Conservation (phyloP, 495 filamentous ascomycete genomes). For the Podospora bellae-mahoneyi region DNA sequence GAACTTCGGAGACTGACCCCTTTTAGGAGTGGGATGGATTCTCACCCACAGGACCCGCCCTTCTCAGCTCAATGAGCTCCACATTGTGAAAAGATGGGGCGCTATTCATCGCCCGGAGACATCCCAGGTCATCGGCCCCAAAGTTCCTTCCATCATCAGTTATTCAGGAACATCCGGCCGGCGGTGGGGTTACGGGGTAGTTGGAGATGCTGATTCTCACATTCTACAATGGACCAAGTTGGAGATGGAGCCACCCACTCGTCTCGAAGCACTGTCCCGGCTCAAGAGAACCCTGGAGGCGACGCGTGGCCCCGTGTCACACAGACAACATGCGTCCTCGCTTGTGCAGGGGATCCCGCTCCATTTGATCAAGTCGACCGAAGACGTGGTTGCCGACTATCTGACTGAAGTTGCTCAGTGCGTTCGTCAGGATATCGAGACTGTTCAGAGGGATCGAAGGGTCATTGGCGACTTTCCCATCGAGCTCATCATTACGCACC, state of each 20-base stretch:
- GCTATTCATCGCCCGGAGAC: not conserved
- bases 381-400: slow-evolving; percentile 1
- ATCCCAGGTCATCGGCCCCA: not conserved
- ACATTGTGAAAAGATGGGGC: not conserved
- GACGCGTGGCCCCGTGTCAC: not conserved
- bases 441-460: not conserved
- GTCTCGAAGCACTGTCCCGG: not conserved
- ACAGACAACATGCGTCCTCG: not conserved
- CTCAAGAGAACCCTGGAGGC: slow-evolving; percentile 3
- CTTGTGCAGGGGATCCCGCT: slow-evolving; percentile 4
- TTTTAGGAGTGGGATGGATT: not conserved
- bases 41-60: not conserved
- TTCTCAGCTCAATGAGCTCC: not conserved
- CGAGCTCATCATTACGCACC: not conserved
- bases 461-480: not conserved
- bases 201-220: not conserved
- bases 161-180: not conserved
- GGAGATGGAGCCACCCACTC: slow-evolving; percentile 1
- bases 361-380: not conserved
- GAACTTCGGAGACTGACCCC: not conserved
- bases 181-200: not conserved
- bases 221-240: slow-evolving; percentile 2
- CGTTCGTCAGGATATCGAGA: not conserved
- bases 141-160: not conserved
- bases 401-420: not conserved